Conservation (phyloP, 2,329 filamentous ascomycete species). For the Cytospora schulzeri region DNA sequence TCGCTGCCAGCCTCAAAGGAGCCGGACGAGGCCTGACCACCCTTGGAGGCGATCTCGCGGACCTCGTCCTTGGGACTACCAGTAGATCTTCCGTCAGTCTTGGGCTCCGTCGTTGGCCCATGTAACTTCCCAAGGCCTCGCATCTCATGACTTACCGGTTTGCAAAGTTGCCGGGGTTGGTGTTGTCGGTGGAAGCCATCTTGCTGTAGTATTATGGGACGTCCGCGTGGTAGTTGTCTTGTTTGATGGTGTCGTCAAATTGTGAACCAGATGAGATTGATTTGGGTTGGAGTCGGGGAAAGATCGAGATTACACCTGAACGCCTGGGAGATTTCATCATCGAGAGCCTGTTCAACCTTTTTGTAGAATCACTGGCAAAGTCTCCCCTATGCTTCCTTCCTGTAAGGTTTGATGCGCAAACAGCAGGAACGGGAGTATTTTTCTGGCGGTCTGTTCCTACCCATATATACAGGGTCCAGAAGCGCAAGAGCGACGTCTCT, state of each 20-base stretch:
- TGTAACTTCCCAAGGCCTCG: not conserved
- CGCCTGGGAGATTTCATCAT: not conserved
- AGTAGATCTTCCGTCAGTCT: not conserved
- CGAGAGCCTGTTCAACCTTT: no score
- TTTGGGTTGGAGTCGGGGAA: not conserved
- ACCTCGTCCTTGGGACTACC: constrained; percentile 48
- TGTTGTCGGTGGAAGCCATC: constrained; percentile 24
- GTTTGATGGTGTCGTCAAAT: not conserved
- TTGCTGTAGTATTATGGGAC: not conserved
- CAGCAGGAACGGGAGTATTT: no score
- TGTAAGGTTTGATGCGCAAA: no score
- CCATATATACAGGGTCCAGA: no score
- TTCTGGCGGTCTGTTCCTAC: no score
- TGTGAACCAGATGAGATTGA: not conserved
- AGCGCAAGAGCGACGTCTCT: no score
- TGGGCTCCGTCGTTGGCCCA: not conserved
- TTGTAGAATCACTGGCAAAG: no score
- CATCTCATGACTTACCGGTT: constrained; percentile 35
- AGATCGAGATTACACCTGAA: not conserved
- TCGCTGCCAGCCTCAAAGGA: constrained; percentile 57
- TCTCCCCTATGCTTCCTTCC: no score
- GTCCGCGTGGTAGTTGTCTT: not conserved
- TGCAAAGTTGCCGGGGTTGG: constrained; percentile 44
- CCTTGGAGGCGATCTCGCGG: constrained; percentile 50
- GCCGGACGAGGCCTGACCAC: constrained; percentile 55